phyloP scores from a whole-genome alignment of 2,329 filamentous ascomycete species.

The Colletotrichum cordylinicola region DNA sequence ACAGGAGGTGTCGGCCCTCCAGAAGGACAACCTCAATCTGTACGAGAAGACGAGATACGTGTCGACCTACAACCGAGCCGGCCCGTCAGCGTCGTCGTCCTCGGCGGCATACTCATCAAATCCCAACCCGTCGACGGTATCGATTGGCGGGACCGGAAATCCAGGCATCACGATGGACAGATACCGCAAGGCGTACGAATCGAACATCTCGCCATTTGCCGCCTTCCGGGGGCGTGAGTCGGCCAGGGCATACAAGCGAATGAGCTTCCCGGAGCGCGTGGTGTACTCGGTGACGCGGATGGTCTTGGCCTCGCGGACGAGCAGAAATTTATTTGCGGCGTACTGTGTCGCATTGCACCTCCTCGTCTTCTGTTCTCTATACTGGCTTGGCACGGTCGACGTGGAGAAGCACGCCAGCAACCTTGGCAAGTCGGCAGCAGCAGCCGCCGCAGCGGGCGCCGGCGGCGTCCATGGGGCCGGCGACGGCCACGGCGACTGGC shows the following conservation, averaged over 20 bases:
- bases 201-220: constrained; percentile 93
- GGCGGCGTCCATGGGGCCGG: constrained; percentile 30
- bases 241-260: constrained; percentile 86
- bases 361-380: constrained; percentile 85
- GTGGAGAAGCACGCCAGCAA: constrained; percentile 66
- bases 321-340: constrained; percentile 89
- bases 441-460: constrained; percentile 46
- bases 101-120: constrained; percentile 72
- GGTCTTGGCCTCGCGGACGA: constrained; percentile 87
- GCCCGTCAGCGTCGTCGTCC: constrained; percentile 63
- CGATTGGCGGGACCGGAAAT: constrained; percentile 58
- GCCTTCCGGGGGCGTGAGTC: constrained; percentile 95
- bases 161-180: constrained; percentile 78
- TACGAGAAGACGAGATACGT: constrained; percentile 99
- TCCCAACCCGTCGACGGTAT: constrained; percentile 77
- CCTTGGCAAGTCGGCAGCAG: constrained; percentile 53
- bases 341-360: constrained; percentile 92
- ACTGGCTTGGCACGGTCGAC: constrained; percentile 77
- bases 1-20: constrained; percentile 88
- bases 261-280: constrained; percentile 88
- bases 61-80: constrained; percentile 85
- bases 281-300: constrained; percentile 92
- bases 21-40: constrained; percentile 93
- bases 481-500: constrained; percentile 62
- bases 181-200: constrained; percentile 92